Conservation (phyloP, 1,139 yeast genomes). For the Yamadazyma taylorii region DNA sequence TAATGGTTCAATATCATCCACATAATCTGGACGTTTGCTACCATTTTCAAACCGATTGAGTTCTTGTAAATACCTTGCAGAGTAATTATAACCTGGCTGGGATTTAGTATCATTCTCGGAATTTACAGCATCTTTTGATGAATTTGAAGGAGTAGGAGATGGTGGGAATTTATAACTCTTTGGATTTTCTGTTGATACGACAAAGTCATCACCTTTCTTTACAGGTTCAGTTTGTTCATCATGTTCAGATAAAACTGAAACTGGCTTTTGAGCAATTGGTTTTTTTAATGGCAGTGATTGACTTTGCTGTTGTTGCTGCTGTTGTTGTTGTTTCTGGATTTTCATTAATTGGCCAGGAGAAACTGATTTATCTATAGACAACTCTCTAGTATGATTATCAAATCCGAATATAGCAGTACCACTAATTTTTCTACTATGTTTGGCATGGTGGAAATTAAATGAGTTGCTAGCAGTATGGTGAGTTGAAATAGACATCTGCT, state of each 20-base stretch:
- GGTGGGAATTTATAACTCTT: constrained; percentile 53
- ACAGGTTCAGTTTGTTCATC: constrained; percentile 21
- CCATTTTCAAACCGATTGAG: constrained; percentile 21
- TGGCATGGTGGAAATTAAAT: constrained; percentile 13
- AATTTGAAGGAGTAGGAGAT: constrained; percentile 25
- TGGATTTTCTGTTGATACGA: constrained; percentile 41
- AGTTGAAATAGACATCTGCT: constrained; percentile 1
- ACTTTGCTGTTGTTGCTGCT: constrained; percentile 4
- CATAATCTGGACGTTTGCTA: constrained; percentile 26
- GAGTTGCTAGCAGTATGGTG: constrained; percentile 15
- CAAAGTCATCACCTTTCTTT: constrained; percentile 30
- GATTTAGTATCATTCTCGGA: constrained; percentile 4
- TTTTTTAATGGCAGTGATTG: constrained; percentile 11
- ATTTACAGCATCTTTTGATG: background rate
- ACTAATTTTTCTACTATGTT: constrained; percentile 43
- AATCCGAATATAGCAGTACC: constrained; percentile 70
- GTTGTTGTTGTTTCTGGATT: constrained; percentile 6
- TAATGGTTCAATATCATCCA: constrained; percentile 45
- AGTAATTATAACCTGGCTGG: constrained; percentile 30
- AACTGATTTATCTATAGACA: constrained; percentile 44
- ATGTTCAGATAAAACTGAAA: constrained; percentile 23
- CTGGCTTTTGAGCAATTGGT: constrained; percentile 5
- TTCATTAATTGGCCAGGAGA: constrained; percentile 39
- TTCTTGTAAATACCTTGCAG: constrained; percentile 47
- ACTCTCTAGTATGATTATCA: constrained; percentile 51